Evolutionary conservation across 2,329 filamentous ascomycete genomes (phyloP), one percentile per base, ranked within the genome.

Genomic region (Colletotrichum sp.): DNA sequence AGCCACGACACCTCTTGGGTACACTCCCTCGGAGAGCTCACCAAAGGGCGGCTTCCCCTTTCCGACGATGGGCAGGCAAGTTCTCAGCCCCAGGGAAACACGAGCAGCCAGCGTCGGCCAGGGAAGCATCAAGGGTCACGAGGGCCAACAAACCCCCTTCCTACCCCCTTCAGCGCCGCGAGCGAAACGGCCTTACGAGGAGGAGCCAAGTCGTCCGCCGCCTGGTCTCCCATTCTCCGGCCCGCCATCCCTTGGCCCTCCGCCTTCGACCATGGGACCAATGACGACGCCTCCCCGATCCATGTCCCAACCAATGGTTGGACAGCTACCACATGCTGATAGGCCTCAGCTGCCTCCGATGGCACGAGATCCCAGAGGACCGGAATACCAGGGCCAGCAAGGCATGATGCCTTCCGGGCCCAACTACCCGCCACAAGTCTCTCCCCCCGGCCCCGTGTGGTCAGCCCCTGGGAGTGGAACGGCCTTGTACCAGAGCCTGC

Each of bases 251-350:
- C 64, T 79, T 16, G 75, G 76, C 8, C 75, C 60, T 69, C 76
- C 80, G 5, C 76, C 80, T n/a, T 75, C 72, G 32, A 79, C 72
- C 30, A 80, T 77, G 59, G 76, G 72, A 32, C 75, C 75, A 32
- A 70, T 76, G 77, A 79, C 82, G 8, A 80, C 81, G 32, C 80
- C 83, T 7, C 77, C 83, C 64, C 82, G 85, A 60, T 81, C 84
- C 26, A 78, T 84, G 59, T 85, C 85, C 7, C 85, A 87, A n/a
- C 81, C 85, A 10, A 77, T 79, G 26, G 69, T 84, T 55, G 77
- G 78, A 8, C 81, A 82, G 21, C 79, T 80, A 18, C 76, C 82
- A 5, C 70, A 77, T 13, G 72, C 71, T 75, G 74, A 81, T 72
- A 28, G 81, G 80, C 28, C 71, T 71, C 24, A 72, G 15, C 73